Evolutionary conservation across 177 flowering plant genomes (phyloP).

Genomic region (Telopea speciosissima): DNA sequence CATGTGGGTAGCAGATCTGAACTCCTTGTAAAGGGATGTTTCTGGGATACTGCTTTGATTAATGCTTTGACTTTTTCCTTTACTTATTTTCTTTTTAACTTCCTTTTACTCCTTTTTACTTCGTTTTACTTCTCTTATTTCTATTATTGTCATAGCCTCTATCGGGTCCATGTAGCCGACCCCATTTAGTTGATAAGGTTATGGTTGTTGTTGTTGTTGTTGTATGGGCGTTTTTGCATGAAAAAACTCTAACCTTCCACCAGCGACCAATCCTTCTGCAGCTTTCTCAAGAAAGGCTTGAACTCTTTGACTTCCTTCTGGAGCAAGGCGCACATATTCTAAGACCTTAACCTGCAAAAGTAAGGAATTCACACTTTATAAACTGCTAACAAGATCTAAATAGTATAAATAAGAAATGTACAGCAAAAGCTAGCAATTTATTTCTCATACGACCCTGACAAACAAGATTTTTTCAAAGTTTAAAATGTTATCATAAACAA

Average conservation of each 20-base stretch:
- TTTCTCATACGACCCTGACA: too few relatives aligned
- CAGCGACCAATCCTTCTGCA: conserved; percentile 82
- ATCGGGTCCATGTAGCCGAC: too few relatives aligned
- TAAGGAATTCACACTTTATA: background rate
- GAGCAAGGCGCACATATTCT: conserved; percentile 75
- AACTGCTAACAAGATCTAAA: background rate
- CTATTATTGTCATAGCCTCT: too few relatives aligned
- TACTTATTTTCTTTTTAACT: too few relatives aligned
- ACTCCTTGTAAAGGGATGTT: too few relatives aligned
- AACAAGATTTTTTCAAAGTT: background rate
- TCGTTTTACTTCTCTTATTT: too few relatives aligned
- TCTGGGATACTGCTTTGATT: too few relatives aligned
- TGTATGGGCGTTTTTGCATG: background rate
- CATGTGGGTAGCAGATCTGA: too few relatives aligned
- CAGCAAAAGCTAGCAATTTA: background rate
- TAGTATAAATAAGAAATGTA: background rate
- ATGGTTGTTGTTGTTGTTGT: too few relatives aligned
- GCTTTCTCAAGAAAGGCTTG: conserved; percentile 81
- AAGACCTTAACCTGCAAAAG: conserved; percentile 58
- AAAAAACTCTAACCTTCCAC: conserved; percentile 59
- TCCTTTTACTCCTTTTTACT: too few relatives aligned
- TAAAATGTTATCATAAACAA: background rate
- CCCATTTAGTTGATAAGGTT: too few relatives aligned
- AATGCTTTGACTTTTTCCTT: too few relatives aligned
- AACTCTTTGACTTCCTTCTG: conserved; percentile 86